Evolutionary conservation across 2,329 filamentous ascomycete species (phyloP), one percentile per base, ranked within the genome.

Genomic region (Nemania sp.): DNA sequence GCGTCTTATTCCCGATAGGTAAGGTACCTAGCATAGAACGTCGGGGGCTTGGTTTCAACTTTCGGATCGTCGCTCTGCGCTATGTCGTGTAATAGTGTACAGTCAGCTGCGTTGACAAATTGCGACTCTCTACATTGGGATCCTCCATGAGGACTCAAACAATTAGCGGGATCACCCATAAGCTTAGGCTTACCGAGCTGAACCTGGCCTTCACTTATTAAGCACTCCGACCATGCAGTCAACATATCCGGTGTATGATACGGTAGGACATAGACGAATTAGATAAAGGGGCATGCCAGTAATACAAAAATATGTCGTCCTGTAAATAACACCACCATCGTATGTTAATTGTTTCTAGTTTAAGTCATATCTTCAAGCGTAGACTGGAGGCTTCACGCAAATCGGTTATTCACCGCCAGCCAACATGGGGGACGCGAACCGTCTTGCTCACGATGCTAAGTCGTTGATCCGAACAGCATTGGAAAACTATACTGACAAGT

Each of bases 401-500:
- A 12, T 39, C 17, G 25, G 42, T 15, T 45, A 55, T 20, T 54
- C 54, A 57, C 57, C 11, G 20, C 40, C 35, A 35, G 37, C 21
- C 45, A 63, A 13, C 50, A 64, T 65, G 63, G 57, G 34, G 42
- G 53, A 53, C 57, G 57, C 45, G 53, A 52, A 59, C 55, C 39
- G 49, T 45, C 62, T 66, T 34, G 63, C 60, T 39, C 51, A 57
- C 57, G 59, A 63, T 53, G 65, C 63, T 48, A 64, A 59, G 39
- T 65, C 60, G 57, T 55, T 67, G 55, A 62, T 67, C 15, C 60
- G 55, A 54, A 56, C 43, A 13, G 63, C 60, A n/a, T 15, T 65
- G 7, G 56, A 57, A 13, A 64, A 65, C 54, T 63, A 65, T 42
- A 63, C 59, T 13, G 63, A 59, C 9, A 57, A 65, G 49, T 65